These are phyloP conservation scores for Hymenoscyphus albidus DNA, from an alignment of 2,329 filamentous ascomycete genomes.

Conservation along the genomic window DNA sequence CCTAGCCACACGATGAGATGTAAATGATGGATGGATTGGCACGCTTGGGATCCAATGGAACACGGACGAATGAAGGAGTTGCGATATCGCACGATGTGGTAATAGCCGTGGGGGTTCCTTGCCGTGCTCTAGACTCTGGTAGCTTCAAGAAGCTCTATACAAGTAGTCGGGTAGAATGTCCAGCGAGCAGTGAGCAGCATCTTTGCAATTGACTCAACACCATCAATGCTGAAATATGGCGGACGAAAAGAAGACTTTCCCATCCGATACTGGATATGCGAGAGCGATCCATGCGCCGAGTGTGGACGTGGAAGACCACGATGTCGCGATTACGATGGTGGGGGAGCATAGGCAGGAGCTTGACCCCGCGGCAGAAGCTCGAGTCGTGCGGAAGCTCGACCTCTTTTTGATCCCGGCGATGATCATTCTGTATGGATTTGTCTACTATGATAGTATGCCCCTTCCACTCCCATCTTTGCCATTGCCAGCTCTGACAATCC, in stretches of 20 bases:
- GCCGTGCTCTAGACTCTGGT: neutral
- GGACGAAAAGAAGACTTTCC: neutral
- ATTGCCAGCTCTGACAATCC: neutral
- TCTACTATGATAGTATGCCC: slow-evolving; percentile 61
- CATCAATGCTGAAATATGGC: neutral
- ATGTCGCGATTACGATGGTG: slow-evolving; percentile 31
- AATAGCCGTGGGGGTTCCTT: neutral
- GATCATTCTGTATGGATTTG: slow-evolving; percentile 61
- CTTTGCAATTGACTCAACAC: neutral
- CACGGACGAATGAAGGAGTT: neutral
- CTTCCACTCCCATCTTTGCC: neutral
- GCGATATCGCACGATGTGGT: neutral
- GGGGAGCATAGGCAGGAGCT: slow-evolving; percentile 27
- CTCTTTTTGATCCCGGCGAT: slow-evolving; percentile 64
- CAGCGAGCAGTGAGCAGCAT: neutral
- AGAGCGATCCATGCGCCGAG: neutral
- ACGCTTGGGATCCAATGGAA: neutral
- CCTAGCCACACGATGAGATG: neutral
- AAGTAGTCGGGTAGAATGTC: neutral
- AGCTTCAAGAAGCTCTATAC: neutral
- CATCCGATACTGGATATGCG: neutral
- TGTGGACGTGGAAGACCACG: slow-evolving; percentile 13
- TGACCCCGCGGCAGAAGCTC: slow-evolving; percentile 51
- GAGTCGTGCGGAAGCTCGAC: slow-evolving; percentile 64
- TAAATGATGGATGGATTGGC: too few species aligned